Evolutionary conservation across 1,139 yeast species (phyloP).

Genomic region (Yarrowia galli): DNA sequence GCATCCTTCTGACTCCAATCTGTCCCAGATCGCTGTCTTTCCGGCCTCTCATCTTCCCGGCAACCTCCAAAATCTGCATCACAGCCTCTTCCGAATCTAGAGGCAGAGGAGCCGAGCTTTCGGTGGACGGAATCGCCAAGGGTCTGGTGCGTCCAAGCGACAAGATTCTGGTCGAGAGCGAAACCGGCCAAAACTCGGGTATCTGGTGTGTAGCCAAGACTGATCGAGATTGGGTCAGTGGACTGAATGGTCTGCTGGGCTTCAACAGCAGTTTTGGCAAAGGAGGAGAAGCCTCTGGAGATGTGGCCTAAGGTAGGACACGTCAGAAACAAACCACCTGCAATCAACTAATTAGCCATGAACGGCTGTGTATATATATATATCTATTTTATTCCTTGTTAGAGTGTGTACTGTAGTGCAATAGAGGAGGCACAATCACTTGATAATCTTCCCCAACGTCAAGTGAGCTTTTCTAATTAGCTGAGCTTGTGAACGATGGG

Average conservation of each 20-base stretch:
- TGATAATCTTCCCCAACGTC: too few species aligned
- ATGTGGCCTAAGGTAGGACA: constrained; percentile 6
- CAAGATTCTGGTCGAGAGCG: constrained; percentile 66
- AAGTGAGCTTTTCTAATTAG: too few species aligned
- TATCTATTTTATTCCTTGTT: background rate
- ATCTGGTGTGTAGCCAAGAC: constrained; percentile 89
- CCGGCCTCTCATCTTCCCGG: constrained; percentile 83
- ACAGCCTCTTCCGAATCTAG: constrained; percentile 56
- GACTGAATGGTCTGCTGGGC: constrained; percentile 84
- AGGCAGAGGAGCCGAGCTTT: constrained; percentile 55
- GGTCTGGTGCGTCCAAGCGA: constrained; percentile 75
- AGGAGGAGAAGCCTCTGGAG: constrained; percentile 11
- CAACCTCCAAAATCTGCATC: constrained; percentile 71
- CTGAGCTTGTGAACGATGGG: too few species aligned
- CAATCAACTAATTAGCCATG: constrained; percentile 14
- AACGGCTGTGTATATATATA: constrained; percentile 17
- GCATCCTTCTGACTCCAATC: constrained; percentile 83
- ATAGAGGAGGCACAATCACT: too few species aligned
- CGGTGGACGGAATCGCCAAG: constrained; percentile 83
- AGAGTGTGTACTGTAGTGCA: too few species aligned
- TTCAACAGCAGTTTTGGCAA: constrained; percentile 80
- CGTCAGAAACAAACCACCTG: too few species aligned
- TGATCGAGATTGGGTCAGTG: constrained; percentile 90
- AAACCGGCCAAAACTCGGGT: constrained; percentile 57
- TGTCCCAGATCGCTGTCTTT: constrained; percentile 93